Percentiles rank a stretch among this genome's conserved stretches.
Conservation (phyloP, 1,139 yeast genomes). For the Sugiyamaella xylanicola region DNA sequence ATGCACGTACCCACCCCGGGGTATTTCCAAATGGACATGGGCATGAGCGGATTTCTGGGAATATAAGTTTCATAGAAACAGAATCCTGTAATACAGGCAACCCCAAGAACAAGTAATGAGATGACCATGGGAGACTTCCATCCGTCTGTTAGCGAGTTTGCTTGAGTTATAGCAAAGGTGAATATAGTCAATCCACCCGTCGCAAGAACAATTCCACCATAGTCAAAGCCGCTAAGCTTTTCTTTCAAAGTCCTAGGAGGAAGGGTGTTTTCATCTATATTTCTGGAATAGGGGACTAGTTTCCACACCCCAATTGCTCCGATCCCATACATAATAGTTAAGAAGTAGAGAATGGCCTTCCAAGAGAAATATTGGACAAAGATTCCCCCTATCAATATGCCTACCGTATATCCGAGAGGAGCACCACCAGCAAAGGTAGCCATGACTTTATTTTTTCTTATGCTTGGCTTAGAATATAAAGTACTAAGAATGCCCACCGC, state of each 20-base stretch:
- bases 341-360: slow-evolving; percentile 47
- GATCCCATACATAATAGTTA: slow-evolving; percentile 44
- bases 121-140: slow-evolving; percentile 52
- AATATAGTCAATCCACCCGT: slow-evolving; percentile 45
- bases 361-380: slow-evolving; percentile 45
- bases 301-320: slow-evolving; percentile 38
- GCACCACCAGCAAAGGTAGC: slow-evolving; percentile 51
- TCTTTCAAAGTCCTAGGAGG: slow-evolving; percentile 22
- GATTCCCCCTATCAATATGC: slow-evolving; percentile 49
- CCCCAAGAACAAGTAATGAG: slow-evolving; percentile 47
- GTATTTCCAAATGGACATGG: slow-evolving; percentile 46
- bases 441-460: slow-evolving; percentile 48
- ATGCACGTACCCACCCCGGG: slow-evolving; percentile 45
- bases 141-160: slow-evolving; percentile 44
- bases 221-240: slow-evolving; percentile 43
- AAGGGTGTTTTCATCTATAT: slow-evolving; percentile 29
- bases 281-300: slow-evolving; percentile 37
- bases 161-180: slow-evolving; percentile 48
- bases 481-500: slow-evolving; percentile 50
- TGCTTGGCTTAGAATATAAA: slow-evolving; percentile 41
- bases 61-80: slow-evolving; percentile 45
- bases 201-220: slow-evolving; percentile 46
- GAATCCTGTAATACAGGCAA: slow-evolving; percentile 42
- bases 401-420: slow-evolving; percentile 49
- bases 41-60: slow-evolving; percentile 50